A percentile compares a stretch with the other conserved stretches of the same genome.
These are phyloP conservation scores for Pichia membranifaciens DNA, from an alignment of 805 yeast species.

Conservation along the genomic window DNA sequence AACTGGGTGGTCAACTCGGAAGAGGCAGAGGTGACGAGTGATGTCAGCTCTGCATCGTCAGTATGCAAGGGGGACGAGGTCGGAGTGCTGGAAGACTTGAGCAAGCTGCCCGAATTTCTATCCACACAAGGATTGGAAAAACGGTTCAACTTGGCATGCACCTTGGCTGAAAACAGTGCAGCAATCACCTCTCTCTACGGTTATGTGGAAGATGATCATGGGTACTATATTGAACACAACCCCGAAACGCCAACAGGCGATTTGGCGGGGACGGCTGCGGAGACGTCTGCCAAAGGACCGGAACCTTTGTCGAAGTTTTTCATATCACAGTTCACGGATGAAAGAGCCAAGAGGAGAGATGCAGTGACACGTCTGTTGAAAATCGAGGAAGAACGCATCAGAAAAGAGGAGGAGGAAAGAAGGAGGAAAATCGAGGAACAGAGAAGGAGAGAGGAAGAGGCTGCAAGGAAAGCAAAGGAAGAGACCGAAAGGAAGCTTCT, in stretches of 20 bases:
- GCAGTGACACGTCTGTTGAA: slow-evolving; percentile 12
- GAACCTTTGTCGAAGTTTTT: background rate
- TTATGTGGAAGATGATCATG: no score
- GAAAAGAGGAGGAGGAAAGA: slow-evolving; percentile 18
- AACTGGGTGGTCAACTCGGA: background rate
- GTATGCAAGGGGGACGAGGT: no score
- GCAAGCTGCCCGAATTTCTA: slow-evolving; percentile 8
- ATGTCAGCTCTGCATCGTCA: background rate
- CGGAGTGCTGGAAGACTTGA: background rate
- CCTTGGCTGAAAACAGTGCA: slow-evolving; percentile 2
- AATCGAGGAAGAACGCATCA: slow-evolving; percentile 17
- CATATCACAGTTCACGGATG: background rate
- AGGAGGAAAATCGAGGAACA: slow-evolving; percentile 22
- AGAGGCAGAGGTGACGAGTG: background rate
- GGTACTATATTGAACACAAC: no score
- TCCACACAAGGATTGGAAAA: slow-evolving; percentile 3
- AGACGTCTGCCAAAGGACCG: no score
- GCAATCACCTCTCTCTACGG: no score
- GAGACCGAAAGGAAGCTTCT: slow-evolving; percentile 14
- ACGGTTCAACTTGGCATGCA: slow-evolving; percentile 5
- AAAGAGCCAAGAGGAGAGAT: background rate
- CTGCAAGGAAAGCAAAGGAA: slow-evolving; percentile 17
- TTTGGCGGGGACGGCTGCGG: no score
- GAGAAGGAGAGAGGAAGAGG: slow-evolving; percentile 19
- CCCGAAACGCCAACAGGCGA: no score